Evolutionary conservation across 2,329 filamentous ascomycete genomes (phyloP), one percentile per base, ranked within the genome.

Genomic region (Sporothrix luriei): DNA sequence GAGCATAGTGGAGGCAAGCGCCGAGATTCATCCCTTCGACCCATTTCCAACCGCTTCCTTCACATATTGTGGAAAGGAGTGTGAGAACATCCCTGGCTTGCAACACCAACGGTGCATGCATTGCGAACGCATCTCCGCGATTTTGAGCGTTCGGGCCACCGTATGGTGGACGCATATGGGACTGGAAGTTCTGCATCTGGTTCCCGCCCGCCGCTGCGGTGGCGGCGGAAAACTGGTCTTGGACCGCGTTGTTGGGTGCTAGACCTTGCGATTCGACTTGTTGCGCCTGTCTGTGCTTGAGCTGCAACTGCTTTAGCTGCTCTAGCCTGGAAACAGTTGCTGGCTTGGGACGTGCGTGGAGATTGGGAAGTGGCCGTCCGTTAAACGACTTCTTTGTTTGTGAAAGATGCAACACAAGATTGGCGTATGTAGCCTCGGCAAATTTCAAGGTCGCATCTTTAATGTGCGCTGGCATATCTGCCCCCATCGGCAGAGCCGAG

Each of bases 21-120:
- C 91, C 93, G 7, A 98, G 83, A 51, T 98, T 83, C 83, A 98
- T 94, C 2, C 95, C 95, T 76, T 98, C 94, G 68, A 93, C 86
- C 95, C 95, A 99, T 74, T 88, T 87, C 91, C 92, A 95, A 11
- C 85, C 85, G 75, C 90, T 92, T 77, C 94, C 90, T 75, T 91
- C 88, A 76, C 93, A 97, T 7, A 96, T 80, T 73, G 84, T 87
- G 19, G 87, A 88, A 24, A 97, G 83, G 75, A 93, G 87, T 49
- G 91, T 87, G 24, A 97, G 79, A 2, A 91, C 91, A 7, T 85
- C 82, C 61, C 84, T 85, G 10, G 92, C 92, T 73, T 84, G 86
- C 68, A 83, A 78, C 26, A 85, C 68, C 1, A 73, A 68, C 3
- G 73, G 71, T 5, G 64, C 43, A 5, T 71, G 76, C 4, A 84